Percentiles rank a stretch among this genome's conserved stretches.
These are phyloP conservation scores for Sclerotinia borealis DNA, from an alignment of 2,329 filamentous ascomycete species.

Conservation along the genomic window DNA sequence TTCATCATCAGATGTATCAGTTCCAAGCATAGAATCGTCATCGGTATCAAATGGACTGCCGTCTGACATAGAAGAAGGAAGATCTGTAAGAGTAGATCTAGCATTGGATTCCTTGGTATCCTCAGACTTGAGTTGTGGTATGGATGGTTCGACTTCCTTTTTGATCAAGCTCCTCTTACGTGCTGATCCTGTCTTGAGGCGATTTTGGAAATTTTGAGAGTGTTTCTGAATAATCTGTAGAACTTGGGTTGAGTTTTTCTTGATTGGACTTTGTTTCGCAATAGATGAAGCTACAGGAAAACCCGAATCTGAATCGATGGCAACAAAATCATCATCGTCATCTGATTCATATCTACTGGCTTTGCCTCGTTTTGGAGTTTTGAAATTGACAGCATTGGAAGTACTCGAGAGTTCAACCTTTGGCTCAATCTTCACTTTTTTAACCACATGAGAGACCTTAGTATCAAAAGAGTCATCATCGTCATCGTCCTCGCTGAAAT, in stretches of 20 bases:
- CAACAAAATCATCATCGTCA: conserved; percentile 22
- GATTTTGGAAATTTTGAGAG: not conserved
- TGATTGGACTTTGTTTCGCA: not conserved
- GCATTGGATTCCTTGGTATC: conserved; percentile 14
- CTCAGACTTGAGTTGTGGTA: conserved; percentile 13
- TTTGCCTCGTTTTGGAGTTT: conserved; percentile 13
- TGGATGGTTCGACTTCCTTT: not conserved
- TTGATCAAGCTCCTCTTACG: not conserved
- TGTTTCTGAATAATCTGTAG: not conserved
- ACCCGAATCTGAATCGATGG: conserved; percentile 20
- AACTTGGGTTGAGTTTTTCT: not conserved
- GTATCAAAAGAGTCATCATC: conserved; percentile 9
- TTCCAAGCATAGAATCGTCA: conserved; percentile 5
- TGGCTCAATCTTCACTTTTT: conserved; percentile 24
- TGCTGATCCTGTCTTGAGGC: not conserved
- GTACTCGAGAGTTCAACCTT: conserved; percentile 27
- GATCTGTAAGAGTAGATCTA: not conserved
- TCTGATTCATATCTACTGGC: conserved; percentile 17
- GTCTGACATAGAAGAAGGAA: not conserved
- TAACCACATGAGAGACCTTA: conserved; percentile 11
- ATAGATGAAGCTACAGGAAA: conserved; percentile 6
- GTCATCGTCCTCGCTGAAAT: conserved; percentile 13
- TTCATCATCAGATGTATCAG: conserved; percentile 8
- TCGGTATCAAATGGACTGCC: conserved; percentile 20
- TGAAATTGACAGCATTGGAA: conserved; percentile 24